Evolutionary conservation across 2,329 filamentous ascomycete species (phyloP), one percentile per base, ranked within the genome.

Genomic region (Atkinsonella hypoxylon): DNA sequence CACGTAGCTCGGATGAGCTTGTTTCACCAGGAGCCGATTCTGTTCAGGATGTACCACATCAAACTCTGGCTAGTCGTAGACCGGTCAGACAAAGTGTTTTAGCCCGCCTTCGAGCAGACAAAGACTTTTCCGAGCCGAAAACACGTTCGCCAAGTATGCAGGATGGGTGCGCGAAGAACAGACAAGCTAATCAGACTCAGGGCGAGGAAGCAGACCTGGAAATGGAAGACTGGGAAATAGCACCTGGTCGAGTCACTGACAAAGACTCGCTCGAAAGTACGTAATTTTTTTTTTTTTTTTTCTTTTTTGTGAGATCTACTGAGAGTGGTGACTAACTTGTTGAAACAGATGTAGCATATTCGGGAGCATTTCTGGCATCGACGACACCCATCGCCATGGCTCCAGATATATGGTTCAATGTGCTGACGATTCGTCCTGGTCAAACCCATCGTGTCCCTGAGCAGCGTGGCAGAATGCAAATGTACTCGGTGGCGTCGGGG

Each of bases 331-430:
- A 10, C 46, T 46, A 13, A 52, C 36, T 36, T 17, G n/a, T 12
- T 13, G 18, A 12, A 34, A 10, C 20, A 74, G 71, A 70, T 31
- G 56, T 74, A n/a, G 69, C 66, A 4, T 73, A 68, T 52, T 74
- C 71, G 13, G 69, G 65, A 38, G 61, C 68, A 0, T 74, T 71
- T 53, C 58, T 73, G 4, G 62, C 65, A 0, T 63, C 62, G 31
- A 62, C 62, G 5, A 62, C 66, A 32, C 62, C 69, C 0, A 59
- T 73, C 6, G 54, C 53, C 1, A 59, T 74, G 3, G 63, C 63
- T 0, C 61, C 65, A 20, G 67, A 70, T 18, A 52, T 73, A 4
- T 59, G 61, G 38, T 69, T 73, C 51, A 68, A 74, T 48, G 62
- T 73, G 10, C 47, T 70, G 2, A 59, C 62, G 7, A 53, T 74